phyloP scores from a whole-genome alignment of 495 filamentous ascomycete species.

The Poronia punctata region DNA sequence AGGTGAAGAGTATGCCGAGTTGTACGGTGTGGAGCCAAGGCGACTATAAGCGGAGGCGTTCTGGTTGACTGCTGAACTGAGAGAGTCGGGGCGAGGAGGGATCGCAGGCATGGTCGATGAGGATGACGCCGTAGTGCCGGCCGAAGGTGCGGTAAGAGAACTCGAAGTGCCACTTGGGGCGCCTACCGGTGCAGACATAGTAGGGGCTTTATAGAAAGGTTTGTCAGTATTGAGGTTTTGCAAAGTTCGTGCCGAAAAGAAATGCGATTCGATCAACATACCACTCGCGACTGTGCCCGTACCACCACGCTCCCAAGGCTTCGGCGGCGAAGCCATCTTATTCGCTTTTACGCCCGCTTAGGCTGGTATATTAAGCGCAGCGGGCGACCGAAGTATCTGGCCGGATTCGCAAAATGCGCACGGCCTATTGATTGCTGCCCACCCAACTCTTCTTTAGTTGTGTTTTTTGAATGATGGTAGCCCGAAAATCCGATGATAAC shows the following conservation, averaged over 20 bases:
- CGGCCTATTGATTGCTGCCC: too few relatives aligned
- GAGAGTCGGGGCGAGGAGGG: constrained; percentile 68
- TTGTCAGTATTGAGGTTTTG: constrained; percentile 15
- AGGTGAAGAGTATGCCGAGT: constrained; percentile 37
- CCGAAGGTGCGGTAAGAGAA: constrained; percentile 37
- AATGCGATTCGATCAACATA: constrained; percentile 24
- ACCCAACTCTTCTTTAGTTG: too few relatives aligned
- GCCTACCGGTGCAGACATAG: constrained; percentile 30
- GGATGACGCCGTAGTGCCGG: constrained; percentile 35
- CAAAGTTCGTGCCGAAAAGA: background rate
- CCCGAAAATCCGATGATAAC: too few relatives aligned
- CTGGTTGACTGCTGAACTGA: constrained; percentile 71
- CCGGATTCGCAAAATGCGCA: too few relatives aligned
- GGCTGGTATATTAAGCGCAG: constrained; percentile 6
- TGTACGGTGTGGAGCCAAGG: constrained; percentile 48
- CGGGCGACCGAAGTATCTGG: constrained; percentile 7
- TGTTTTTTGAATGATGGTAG: too few relatives aligned
- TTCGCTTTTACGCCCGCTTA: constrained; percentile 7
- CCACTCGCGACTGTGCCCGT: constrained; percentile 47
- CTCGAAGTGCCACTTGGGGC: constrained; percentile 38
- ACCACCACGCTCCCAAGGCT: constrained; percentile 88
- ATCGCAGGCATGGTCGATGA: constrained; percentile 58
- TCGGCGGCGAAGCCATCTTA: constrained; percentile 71
- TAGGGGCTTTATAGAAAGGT: constrained; percentile 27
- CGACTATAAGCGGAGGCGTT: constrained; percentile 75